A percentile compares a stretch with the other conserved stretches of the same genome.
These are phyloP conservation scores for Aspergillus baeticus DNA, from an alignment of 495 filamentous ascomycete species.

Conservation along the genomic window DNA sequence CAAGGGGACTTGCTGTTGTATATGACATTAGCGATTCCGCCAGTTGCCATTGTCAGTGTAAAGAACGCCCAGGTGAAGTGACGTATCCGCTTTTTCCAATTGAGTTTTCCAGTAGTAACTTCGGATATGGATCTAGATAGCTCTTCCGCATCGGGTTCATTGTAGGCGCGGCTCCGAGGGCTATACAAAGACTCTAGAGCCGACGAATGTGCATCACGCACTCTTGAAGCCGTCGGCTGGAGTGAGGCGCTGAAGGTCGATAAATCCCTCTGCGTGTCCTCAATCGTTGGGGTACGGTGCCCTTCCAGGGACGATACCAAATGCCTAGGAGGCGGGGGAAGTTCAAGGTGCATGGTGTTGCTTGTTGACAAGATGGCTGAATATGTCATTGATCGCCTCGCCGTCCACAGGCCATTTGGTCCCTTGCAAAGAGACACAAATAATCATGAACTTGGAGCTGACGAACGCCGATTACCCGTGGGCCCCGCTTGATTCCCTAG, in stretches of 20 bases:
- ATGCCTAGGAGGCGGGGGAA: slow-evolving; percentile 36
- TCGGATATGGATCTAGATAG: slow-evolving; percentile 17
- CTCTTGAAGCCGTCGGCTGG: slow-evolving; percentile 7
- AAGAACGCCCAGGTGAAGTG: slow-evolving; percentile 70
- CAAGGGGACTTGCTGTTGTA: slow-evolving; percentile 51
- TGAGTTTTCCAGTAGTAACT: slow-evolving; percentile 22
- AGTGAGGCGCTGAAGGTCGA: slow-evolving; percentile 10
- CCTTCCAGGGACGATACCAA: slow-evolving; percentile 46
- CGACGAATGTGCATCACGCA: slow-evolving; percentile 33
- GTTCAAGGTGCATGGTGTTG: slow-evolving; percentile 21
- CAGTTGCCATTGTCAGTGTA: slow-evolving; percentile 78
- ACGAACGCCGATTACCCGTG: too few species aligned
- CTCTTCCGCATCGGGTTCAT: slow-evolving; percentile 10
- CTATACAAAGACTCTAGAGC: slow-evolving; percentile 30
- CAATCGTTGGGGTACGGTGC: slow-evolving; percentile 50
- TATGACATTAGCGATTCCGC: slow-evolving; percentile 78
- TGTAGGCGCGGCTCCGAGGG: slow-evolving; percentile 22
- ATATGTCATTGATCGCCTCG: too few species aligned
- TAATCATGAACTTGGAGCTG: too few species aligned
- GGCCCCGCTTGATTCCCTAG: too few species aligned
- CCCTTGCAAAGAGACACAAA: too few species aligned
- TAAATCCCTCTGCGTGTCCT: slow-evolving; percentile 39
- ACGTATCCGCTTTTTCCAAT: slow-evolving; percentile 49
- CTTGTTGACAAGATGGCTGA: not conserved
- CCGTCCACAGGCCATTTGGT: too few species aligned